These are phyloP conservation scores for Fusarium chaquense DNA, from an alignment of 2,329 filamentous ascomycete species.

Conservation along the genomic window DNA sequence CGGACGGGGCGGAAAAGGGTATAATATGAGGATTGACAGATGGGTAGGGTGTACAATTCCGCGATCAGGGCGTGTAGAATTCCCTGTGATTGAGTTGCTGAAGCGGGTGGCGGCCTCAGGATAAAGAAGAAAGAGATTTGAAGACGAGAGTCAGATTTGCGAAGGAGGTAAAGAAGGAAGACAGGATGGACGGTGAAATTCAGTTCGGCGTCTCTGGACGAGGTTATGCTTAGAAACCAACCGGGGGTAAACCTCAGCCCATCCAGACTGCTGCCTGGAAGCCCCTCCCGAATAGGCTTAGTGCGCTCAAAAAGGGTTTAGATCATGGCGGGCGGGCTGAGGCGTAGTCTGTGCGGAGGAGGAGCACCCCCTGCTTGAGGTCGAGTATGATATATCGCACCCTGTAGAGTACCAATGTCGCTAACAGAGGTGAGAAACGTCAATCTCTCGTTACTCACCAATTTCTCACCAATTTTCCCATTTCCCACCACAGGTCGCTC, in stretches of 20 bases:
- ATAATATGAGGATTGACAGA: constrained; percentile 47
- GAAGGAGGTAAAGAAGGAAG: constrained; percentile 29
- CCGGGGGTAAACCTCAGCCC: constrained; percentile 45
- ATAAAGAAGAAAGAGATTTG: constrained; percentile 9
- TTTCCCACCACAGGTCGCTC: constrained; percentile 10
- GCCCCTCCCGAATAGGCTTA: constrained; percentile 35
- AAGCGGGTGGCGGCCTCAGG: constrained; percentile 43
- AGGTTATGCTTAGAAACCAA: constrained; percentile 49
- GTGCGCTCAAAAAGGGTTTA: constrained; percentile 16
- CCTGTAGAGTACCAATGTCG: neutral
- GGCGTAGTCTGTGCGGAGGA: constrained; percentile 49
- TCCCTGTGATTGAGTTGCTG: constrained; percentile 13
- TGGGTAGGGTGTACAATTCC: constrained; percentile 18
- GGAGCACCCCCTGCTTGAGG: constrained; percentile 34
- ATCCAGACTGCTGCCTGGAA: constrained; percentile 52
- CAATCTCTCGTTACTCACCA: neutral
- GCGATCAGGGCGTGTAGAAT: constrained; percentile 27
- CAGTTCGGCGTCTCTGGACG: constrained; percentile 30
- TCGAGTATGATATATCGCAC: constrained; percentile 24
- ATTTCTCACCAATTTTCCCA: constrained; percentile 1
- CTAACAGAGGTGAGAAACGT: constrained; percentile 9
- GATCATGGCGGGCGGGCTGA: constrained; percentile 39
- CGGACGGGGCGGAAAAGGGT: constrained; percentile 45
- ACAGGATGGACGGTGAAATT: constrained; percentile 19
- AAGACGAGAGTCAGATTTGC: constrained; percentile 11